Base-by-base conservation (phyloP, 164 flowering plant species). In the Houttuynia cordata region DNA sequence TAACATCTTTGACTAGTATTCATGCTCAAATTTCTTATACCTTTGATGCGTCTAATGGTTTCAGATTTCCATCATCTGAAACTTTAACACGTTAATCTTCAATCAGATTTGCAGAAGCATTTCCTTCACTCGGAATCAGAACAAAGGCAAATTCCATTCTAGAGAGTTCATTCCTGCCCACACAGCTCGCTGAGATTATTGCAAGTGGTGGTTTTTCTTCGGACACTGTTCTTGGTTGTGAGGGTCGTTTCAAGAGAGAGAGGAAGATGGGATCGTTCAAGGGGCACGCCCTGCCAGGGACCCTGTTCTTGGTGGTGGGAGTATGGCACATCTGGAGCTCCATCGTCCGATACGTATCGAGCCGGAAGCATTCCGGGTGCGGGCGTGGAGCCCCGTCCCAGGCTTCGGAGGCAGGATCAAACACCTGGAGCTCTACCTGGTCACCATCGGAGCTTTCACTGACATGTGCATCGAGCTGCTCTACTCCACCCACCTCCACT, bases 281-380 rank as follows among this genome's bases (percentile, higher is more conserved):
- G 64, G 97, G 99, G 18, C 97, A 94, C 73, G 86, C 67, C 58
- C 60, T 94, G 40, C 99, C 97, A 3, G 99, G 99, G 50, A 82
- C 87, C 0, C 58, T 94, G 77, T 94, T 94, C 63, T 76, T 91
- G 15, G 17, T 76, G 34, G 79, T 94, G 57, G 96, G 97, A 37
- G 47, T 80, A 10, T 94, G 99, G 99, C 99, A 90, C 63, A 71
- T 81, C 37, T 94, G 95, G 96, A 74, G 91, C 70, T 57, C 89
- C 23, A 40, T 85, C 40, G 71, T 78, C 17, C 64, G 97, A 62
- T 78, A 80, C 41, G 82, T 71, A 0, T 67, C 80, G 12, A 75
- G 80, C 57, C 96, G 0, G 82, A 76, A 34, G 62, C 81, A 0
- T 90, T 82, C 71, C 73, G 80, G 66, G 86, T 88, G 18, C 70